Evolutionary conservation across 1,139 yeast species (phyloP), one percentile per base, ranked within the genome.

Genomic region (Yamadazyma dendronema): DNA sequence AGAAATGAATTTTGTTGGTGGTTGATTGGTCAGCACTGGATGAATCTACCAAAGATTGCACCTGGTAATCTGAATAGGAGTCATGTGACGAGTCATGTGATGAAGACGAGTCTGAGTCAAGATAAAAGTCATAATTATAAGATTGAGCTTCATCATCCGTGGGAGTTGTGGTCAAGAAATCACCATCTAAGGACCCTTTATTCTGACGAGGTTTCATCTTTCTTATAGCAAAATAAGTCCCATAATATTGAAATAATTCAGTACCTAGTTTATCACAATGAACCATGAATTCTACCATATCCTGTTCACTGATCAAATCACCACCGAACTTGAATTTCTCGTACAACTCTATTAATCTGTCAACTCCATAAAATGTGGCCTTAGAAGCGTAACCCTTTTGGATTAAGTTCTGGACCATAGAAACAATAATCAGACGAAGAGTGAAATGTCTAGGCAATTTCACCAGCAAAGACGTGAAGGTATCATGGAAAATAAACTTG

Each of bases 241-340:
- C 55, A 32, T 42, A 44, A 30, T 43, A 32, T 9, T 38, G 34
- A 14, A 44, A 36, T 16, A 52, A 25, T 12, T 38, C 13, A 3
- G 38, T 30, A 8, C 45, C 37, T 17, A 60, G 46, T 37, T 51
- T 52, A 25, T 59, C 60, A 43, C 61, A 57, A 31, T 55, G 55
- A 19, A 61, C 38, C 72, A 89, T 76, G 49, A 87, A 81, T 29
- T 65, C 69, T 27, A 79, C 62, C 50, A 89, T 79, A 34, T 84
- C 83, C 2, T 59, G 64, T 44, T 84, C 82, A 1, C 72, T 59
- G 11, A 88, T 77, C 14, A 81, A 70, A 17, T 70, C 59, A 1
- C 84, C 84, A 1, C 94, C 77, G 56, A 80, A 90, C 43, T 89
- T 67, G 26, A 84, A 70, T 34, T 67, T 66, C 47, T 89, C 96